Base-by-base conservation (phyloP, 1,284 basidiomycete species). In the Rhodotorula sp. region DNA sequence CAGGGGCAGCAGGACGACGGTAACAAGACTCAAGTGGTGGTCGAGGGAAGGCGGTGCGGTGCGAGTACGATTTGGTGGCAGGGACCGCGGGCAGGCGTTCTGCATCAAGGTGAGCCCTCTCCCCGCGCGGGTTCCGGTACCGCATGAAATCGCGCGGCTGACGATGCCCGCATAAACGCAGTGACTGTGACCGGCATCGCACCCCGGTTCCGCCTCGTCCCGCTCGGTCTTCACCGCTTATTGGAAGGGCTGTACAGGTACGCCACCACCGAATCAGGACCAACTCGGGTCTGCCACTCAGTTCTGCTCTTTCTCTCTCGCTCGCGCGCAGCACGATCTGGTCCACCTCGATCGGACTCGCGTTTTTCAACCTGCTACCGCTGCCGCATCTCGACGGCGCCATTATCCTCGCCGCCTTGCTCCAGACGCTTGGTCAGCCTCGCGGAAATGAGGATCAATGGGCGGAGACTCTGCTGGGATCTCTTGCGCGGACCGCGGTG, bases 341-440 rank as follows among this genome's bases (percentile, higher is more conserved):
- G 39, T 64, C 65, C 34, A 64, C 72, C 63, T 73, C 69, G 5
- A 60, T 73, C 39, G 68, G 69, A n/a, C 62, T 75, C 52, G 73
- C 63, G 1, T 69, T 73, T 48, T 73, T 75, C 69, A 77, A 77
- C 52, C 63, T 68, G 10, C 68, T 77, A 7, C 76, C 76, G n/a
- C 67, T 77, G 20, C 74, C 76, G 6, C 69, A 62, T 20, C 71
- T 77, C 47, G 76, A 77, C 64, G 73, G 74, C 10, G 54, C 59
- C 21, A 67, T 71, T 48, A 47, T 77, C 48, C 64, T 75, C 29
- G 16, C 54, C 3, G 34, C 65, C 16, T 54, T 64, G 18, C 39
- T 69, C 26, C 1, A 20, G 39, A 29, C 39, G 14, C 51, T 69
- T 29, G 34, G 18, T 10, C 39, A 16, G 52, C 26, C 6, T 39